Base-by-base conservation (phyloP, 495 filamentous ascomycete genomes). In the Aspergillus conjunctus region DNA sequence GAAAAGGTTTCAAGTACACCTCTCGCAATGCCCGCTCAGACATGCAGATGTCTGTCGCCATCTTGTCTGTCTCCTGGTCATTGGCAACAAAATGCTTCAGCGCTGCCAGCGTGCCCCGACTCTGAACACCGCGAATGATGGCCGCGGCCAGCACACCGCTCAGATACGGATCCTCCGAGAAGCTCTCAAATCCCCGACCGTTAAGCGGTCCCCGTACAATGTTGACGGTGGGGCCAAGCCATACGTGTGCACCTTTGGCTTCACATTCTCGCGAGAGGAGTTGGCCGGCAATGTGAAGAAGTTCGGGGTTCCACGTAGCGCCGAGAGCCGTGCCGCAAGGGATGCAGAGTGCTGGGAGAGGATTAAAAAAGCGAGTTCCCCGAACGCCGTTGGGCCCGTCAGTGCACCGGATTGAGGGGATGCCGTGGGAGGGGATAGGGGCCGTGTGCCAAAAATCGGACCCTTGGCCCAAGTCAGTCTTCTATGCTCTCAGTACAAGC, bases 81-180 rank as follows among this genome's bases (percentile, higher is more conserved):
- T 92, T 93, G 61, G 84, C 87, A n/a, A 89, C 85, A 67, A 90
- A 93, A 67, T 93, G 90, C 78, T 92, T 93, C 52, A 91, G 75
- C 0, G 87, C 89, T 0, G 89, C 86, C 26, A 82, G 84, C 20
- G 92, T 82, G 3, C 88, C 87, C 43, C 83, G 87, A 31, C 79
- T 80, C 69, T 93, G 88, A 37, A 93, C 82, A 9, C 88, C 88
- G 61, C 84, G 84, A 58, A 86, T 83, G 31, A 88, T 76, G 41
- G 84, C 74, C 0, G 86, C 88, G 17, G 89, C 88, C 20, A 88
- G 73, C 6, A 79, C 78, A 0, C 90, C 90, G 5, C 88, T 83
- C 3, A 93, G 78, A 10, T 88, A 75, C 7, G 88, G 88, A 67
- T 93, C 90, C 64, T 92, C 90, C 5, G 89, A 91, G 56, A 92